phyloP scores from a whole-genome alignment of 257 asterid species.

The Ajuga chamaepitys region DNA sequence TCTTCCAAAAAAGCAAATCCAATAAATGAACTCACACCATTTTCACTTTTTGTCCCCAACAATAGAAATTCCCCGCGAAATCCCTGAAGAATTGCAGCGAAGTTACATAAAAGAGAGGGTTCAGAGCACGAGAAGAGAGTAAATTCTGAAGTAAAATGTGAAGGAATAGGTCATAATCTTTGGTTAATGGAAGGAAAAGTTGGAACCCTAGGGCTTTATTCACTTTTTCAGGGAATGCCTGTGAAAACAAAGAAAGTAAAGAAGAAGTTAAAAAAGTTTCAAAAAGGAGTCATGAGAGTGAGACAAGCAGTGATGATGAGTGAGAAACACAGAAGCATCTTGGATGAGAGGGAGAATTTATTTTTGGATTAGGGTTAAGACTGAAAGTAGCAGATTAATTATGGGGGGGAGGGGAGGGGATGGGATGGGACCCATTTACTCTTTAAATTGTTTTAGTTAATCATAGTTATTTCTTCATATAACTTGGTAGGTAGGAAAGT shows the following conservation, averaged over 20 bases:
- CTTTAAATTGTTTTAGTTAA: not conserved
- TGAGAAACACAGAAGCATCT: conserved; percentile 5
- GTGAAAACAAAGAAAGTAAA: conserved; percentile 35
- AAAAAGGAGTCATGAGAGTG: conserved; percentile 37
- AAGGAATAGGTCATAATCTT: conserved; percentile 9
- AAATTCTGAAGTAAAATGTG: conserved; percentile 21
- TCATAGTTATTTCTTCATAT: too few species aligned
- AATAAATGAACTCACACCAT: conserved; percentile 48
- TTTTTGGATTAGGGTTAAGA: conserved; percentile 15
- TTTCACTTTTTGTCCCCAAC: conserved; percentile 36
- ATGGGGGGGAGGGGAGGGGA: too few species aligned
- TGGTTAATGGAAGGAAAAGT: conserved; percentile 17
- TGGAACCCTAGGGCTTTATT: conserved; percentile 42
- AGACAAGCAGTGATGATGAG: conserved; percentile 23
- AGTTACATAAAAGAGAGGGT: not conserved
- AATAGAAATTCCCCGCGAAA: conserved; percentile 21
- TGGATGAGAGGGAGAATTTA: conserved; percentile 8
- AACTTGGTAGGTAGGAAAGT: not conserved
- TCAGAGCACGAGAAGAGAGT: not conserved
- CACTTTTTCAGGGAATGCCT: conserved; percentile 48
- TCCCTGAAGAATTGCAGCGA: conserved; percentile 6
- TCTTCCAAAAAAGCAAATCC: conserved; percentile 45
- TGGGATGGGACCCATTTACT: conserved; percentile 21
- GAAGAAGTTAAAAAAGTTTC: conserved; percentile 23
- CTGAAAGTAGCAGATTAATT: not conserved